A percentile compares a stretch with the other conserved stretches of the same genome.
Evolutionary conservation across 2,329 filamentous ascomycete species (phyloP).

Genomic region (Chalaropsis thielavioides): DNA sequence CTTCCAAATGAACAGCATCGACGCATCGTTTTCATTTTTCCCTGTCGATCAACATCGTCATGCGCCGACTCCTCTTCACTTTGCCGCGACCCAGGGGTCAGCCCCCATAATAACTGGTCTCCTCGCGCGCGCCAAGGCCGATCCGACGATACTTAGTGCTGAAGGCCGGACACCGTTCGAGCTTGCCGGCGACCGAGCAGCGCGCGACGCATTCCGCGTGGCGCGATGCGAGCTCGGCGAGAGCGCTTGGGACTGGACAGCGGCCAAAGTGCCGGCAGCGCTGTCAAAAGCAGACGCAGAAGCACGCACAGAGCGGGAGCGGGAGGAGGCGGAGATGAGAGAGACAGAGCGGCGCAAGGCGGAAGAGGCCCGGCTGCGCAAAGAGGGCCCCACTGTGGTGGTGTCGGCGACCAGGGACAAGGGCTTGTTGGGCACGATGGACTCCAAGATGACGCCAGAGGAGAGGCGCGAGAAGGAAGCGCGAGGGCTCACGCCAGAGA

Average conservation of each 20-base stretch:
- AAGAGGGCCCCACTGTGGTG: slow-evolving; percentile 46
- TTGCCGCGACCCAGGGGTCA: slow-evolving; percentile 70
- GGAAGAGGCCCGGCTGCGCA: slow-evolving; percentile 58
- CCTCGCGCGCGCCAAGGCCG: slow-evolving; percentile 56
- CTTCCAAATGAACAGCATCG: slow-evolving; percentile 58
- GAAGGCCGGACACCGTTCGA: slow-evolving; percentile 83
- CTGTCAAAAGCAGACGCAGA: slow-evolving; percentile 60
- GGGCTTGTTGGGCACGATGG: slow-evolving; percentile 41
- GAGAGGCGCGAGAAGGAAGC: slow-evolving; percentile 73
- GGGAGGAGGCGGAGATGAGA: slow-evolving; percentile 49
- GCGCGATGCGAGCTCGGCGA: slow-evolving; percentile 74
- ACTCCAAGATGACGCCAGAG: slow-evolving; percentile 55
- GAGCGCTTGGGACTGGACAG: slow-evolving; percentile 61
- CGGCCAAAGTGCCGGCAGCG: slow-evolving; percentile 54
- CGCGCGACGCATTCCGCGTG: slow-evolving; percentile 81
- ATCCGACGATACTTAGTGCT: slow-evolving; percentile 54
- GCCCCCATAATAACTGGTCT: slow-evolving; percentile 64
- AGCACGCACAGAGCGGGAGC: slow-evolving; percentile 53
- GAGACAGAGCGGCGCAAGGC: slow-evolving; percentile 56
- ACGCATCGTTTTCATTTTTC: slow-evolving; percentile 59
- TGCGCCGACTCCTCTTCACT: slow-evolving; percentile 68
- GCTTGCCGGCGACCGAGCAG: slow-evolving; percentile 69
- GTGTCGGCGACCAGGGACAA: slow-evolving; percentile 37
- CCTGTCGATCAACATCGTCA: slow-evolving; percentile 62
- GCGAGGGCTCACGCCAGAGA: slow-evolving; percentile 74